A percentile compares a stretch with the other conserved stretches of the same genome.
Evolutionary conservation across 1,139 yeast genomes (phyloP).

Genomic region (Kodamaea alishanica): DNA sequence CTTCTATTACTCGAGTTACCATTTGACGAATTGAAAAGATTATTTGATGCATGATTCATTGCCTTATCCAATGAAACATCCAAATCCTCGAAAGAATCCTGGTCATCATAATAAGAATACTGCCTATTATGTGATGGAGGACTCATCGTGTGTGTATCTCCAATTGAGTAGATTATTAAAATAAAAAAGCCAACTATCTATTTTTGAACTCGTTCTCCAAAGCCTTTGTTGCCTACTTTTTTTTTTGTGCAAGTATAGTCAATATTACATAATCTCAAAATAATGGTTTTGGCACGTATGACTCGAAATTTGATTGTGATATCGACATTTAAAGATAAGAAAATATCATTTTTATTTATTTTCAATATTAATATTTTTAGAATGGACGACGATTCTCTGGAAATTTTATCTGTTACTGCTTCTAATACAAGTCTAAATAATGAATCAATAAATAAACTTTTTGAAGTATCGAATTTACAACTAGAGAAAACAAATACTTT

Average conservation of each 20-base stretch:
- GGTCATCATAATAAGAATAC: conserved; percentile 11
- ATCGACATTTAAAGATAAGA: not conserved
- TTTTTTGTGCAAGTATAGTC: not conserved
- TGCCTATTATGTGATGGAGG: too few species aligned
- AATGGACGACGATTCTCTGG: conserved; percentile 8
- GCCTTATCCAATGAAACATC: conserved; percentile 45
- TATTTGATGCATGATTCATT: conserved; percentile 37
- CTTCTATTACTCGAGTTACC: conserved; percentile 17
- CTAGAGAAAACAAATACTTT: conserved; percentile 19
- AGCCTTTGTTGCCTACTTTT: not conserved
- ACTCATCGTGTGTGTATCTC: not conserved
- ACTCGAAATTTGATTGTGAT: not conserved
- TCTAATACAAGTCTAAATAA: conserved; percentile 1
- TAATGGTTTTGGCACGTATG: not conserved
- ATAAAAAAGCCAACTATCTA: not conserved
- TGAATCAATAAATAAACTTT: conserved; percentile 3
- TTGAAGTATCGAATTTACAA: conserved; percentile 6
- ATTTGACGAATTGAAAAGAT: conserved; percentile 18
- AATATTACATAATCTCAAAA: not conserved
- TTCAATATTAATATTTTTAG: not conserved
- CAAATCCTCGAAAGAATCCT: conserved; percentile 41
- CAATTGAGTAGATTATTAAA: not conserved
- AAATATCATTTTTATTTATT: not conserved
- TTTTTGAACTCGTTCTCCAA: too few species aligned
- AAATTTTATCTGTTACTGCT: conserved; percentile 9